A percentile compares a stretch with the other conserved stretches of the same genome.
phyloP scores from a whole-genome alignment of 2,329 filamentous ascomycete species.

The Fusarium acutatum region DNA sequence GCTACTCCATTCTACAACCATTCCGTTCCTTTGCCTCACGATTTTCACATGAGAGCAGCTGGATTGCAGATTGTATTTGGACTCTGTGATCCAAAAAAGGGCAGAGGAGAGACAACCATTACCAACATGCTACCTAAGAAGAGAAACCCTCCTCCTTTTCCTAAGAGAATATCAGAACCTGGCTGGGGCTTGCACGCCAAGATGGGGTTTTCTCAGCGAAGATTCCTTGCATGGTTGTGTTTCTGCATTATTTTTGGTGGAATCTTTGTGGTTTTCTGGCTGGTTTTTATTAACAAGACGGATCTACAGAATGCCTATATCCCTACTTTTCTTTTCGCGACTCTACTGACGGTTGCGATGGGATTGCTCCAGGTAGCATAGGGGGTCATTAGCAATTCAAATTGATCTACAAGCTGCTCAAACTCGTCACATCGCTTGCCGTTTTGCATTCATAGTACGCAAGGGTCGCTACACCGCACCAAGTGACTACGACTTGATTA shows the following conservation, averaged over 20 bases:
- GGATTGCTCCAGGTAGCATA: background rate
- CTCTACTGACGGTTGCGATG: background rate
- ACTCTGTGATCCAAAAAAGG: accelerated
- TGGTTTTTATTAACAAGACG: background rate
- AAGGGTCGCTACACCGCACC: background rate
- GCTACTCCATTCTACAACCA: background rate
- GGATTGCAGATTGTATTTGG: background rate
- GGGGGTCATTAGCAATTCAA: background rate
- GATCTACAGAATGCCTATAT: background rate
- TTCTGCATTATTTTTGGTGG: background rate
- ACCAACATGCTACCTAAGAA: background rate
- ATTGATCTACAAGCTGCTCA: background rate
- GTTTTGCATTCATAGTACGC: background rate
- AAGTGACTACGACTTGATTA: accelerated
- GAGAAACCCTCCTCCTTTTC: background rate
- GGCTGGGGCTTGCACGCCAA: background rate
- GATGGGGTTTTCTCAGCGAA: background rate
- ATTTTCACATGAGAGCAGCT: background rate
- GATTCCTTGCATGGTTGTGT: background rate
- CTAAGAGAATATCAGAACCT: background rate
- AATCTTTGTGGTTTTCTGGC: background rate
- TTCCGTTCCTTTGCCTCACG: background rate
- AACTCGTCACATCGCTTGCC: no score
- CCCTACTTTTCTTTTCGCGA: accelerated
- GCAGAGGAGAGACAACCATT: background rate